Evolutionary conservation across 345 rosid genomes (phyloP).

Genomic region (Citrus hindsii): DNA sequence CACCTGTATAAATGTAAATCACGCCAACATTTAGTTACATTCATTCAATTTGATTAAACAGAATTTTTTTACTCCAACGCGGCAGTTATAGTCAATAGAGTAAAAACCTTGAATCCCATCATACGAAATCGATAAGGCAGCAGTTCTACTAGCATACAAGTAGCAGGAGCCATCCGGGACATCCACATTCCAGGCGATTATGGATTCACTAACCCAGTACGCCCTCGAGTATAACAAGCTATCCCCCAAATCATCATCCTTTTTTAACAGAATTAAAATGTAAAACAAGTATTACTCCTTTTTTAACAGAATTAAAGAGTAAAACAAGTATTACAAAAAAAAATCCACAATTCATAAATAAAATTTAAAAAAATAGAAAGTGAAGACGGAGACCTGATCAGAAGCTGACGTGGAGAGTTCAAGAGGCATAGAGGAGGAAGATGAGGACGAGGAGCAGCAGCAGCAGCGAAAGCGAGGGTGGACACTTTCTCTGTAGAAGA

Average conservation of each 20-base stretch:
- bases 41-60: background rate
- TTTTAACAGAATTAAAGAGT: too few relatives aligned
- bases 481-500: constrained; percentile 1
- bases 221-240: constrained; percentile 57
- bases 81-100: background rate
- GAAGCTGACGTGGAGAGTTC: constrained; percentile 36
- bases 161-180: constrained; percentile 55
- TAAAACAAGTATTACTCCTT: background rate
- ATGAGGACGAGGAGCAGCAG: constrained; percentile 37
- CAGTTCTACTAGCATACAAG: constrained; percentile 63
- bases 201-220: constrained; percentile 57
- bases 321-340: too few relatives aligned
- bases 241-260: constrained; percentile 45
- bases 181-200: constrained; percentile 86
- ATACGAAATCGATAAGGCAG: constrained; percentile 50
- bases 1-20: constrained; percentile 42
- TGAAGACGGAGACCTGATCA: constrained; percentile 35
- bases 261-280: too few relatives aligned
- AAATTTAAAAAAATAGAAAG: background rate
- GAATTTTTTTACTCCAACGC: background rate
- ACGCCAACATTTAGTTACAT: background rate
- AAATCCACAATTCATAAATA: background rate
- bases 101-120: constrained; percentile 58
- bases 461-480: constrained; percentile 21
- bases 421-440: constrained; percentile 36